These are phyloP conservation scores for Acer negundo DNA, from an alignment of 345 rosid species.

Conservation along the genomic window DNA sequence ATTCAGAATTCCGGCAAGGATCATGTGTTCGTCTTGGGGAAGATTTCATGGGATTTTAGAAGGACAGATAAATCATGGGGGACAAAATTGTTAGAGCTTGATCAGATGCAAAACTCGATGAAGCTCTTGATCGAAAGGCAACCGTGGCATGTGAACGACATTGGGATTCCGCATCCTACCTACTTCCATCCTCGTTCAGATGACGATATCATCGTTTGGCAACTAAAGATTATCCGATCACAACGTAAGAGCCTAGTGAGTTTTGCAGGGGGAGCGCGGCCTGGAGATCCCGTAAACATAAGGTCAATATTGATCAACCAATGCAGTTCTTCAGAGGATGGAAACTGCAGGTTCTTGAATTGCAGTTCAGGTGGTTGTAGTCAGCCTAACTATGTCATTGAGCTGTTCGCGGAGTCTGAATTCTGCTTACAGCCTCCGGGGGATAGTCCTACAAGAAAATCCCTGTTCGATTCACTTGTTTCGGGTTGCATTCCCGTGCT, in stretches of 20 bases:
- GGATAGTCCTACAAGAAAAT: slow-evolving; percentile 84
- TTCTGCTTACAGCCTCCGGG: slow-evolving; percentile 92
- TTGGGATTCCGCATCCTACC: slow-evolving; percentile 87
- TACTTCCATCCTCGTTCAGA: slow-evolving; percentile 76
- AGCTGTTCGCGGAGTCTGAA: slow-evolving; percentile 62
- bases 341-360: slow-evolving; percentile 52
- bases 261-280: slow-evolving; percentile 78
- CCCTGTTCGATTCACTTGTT: slow-evolving; percentile 75
- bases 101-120: slow-evolving; percentile 77
- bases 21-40: slow-evolving; percentile 87
- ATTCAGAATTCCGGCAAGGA: slow-evolving; percentile 58
- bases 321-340: slow-evolving; percentile 36
- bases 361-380: slow-evolving; percentile 54
- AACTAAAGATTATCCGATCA: slow-evolving; percentile 48
- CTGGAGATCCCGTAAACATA: slow-evolving; percentile 54
- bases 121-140: slow-evolving; percentile 84
- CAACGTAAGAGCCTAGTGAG: slow-evolving; percentile 47
- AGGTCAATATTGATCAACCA: slow-evolving; percentile 61
- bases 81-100: slow-evolving; percentile 56
- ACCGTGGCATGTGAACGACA: slow-evolving; percentile 81
- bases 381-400: slow-evolving; percentile 51
- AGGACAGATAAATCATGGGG: slow-evolving; percentile 73
- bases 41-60: slow-evolving; percentile 91
- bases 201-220: slow-evolving; percentile 65
- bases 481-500: slow-evolving; percentile 84